phyloP scores from a whole-genome alignment of 1,284 basidiomycete genomes.

The Ceratobasidium sp. region DNA sequence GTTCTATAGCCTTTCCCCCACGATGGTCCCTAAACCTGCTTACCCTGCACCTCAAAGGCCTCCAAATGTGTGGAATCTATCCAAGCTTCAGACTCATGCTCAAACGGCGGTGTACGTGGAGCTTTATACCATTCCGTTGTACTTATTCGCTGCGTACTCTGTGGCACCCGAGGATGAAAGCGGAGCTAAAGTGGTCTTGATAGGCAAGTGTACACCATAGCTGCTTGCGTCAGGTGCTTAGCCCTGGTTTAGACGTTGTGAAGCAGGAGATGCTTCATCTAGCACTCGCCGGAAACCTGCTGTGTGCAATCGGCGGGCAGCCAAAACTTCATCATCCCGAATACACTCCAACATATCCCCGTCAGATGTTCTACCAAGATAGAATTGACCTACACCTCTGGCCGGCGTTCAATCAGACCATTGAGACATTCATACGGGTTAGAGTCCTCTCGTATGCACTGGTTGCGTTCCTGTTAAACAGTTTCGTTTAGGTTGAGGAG shows the following conservation, averaged over 20 bases:
- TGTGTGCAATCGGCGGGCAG: constrained; percentile 38
- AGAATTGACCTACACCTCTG: constrained; percentile 16
- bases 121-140: constrained; percentile 45
- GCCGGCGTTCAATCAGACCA: constrained; percentile 1
- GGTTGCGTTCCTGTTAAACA: not conserved
- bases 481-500: not conserved
- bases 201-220: not conserved
- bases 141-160: constrained; percentile 36
- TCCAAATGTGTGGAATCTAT: not conserved
- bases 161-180: constrained; percentile 9
- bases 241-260: constrained; percentile 26
- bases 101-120: constrained; percentile 45
- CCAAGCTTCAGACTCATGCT: constrained; percentile 18
- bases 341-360: constrained; percentile 37
- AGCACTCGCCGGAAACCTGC: constrained; percentile 42
- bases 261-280: constrained; percentile 48
- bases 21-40: constrained; percentile 6
- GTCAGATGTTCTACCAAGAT: constrained; percentile 37
- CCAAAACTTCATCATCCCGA: constrained; percentile 28
- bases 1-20: too few relatives aligned
- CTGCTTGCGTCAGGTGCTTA: not conserved
- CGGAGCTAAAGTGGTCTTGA: not conserved
- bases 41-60: constrained; percentile 19
- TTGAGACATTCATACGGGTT: constrained; percentile 33
- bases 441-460: not conserved